phyloP scores from a whole-genome alignment of 2,329 filamentous ascomycete genomes.

The Colletotrichum orbiculare region DNA sequence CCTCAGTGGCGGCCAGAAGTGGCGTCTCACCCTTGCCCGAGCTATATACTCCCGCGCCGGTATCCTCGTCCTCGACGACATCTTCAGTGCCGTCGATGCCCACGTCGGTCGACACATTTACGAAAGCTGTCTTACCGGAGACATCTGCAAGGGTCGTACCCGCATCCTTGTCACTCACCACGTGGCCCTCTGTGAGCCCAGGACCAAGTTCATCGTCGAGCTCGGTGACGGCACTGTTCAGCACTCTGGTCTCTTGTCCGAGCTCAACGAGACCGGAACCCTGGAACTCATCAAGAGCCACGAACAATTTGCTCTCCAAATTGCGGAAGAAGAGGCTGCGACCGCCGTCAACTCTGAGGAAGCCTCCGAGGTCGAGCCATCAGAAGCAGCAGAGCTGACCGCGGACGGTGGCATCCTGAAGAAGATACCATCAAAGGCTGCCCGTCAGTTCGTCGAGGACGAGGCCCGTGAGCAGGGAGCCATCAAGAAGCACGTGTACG shows the following conservation, averaged over 20 bases:
- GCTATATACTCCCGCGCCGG: constrained; percentile 83
- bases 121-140: constrained; percentile 78
- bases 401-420: constrained; percentile 54
- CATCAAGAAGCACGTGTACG: constrained; percentile 75
- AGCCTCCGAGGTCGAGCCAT: constrained; percentile 48
- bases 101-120: constrained; percentile 85
- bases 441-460: constrained; percentile 80
- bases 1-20: constrained; percentile 84
- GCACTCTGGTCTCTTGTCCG: constrained; percentile 72
- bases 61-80: constrained; percentile 83
- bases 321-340: constrained; percentile 59
- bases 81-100: constrained; percentile 85
- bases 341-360: constrained; percentile 68
- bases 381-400: constrained; percentile 47
- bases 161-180: constrained; percentile 86
- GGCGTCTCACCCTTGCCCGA: constrained; percentile 82
- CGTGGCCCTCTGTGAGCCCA: constrained; percentile 75
- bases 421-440: constrained; percentile 62
- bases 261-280: constrained; percentile 69
- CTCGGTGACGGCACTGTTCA: constrained; percentile 75
- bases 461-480: constrained; percentile 78
- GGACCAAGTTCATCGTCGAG: constrained; percentile 79
- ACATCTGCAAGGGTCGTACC: constrained; percentile 76
- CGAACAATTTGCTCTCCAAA: constrained; percentile 59
- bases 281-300: constrained; percentile 68